Conservation (phyloP, 1,284 basidiomycete species). For the Mycosarcoma maydis region DNA sequence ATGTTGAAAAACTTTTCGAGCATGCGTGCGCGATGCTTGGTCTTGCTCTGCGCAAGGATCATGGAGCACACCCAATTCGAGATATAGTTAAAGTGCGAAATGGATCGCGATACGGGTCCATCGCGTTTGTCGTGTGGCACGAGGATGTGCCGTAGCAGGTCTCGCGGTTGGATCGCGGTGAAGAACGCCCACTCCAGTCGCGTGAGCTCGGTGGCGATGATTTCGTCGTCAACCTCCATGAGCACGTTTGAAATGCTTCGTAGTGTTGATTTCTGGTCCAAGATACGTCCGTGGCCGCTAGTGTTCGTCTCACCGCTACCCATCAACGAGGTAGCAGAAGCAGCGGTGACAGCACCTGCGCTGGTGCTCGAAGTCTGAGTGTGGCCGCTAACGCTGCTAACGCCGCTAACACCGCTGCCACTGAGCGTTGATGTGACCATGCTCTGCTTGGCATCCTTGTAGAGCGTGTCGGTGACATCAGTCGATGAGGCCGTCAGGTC, state of each 20-base stretch:
- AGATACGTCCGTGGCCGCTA: constrained; percentile 1
- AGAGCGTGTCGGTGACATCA: constrained; percentile 7
- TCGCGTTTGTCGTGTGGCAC: constrained; percentile 49
- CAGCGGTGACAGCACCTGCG: neutral
- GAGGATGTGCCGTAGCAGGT: constrained; percentile 59
- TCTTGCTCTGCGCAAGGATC: constrained; percentile 58
- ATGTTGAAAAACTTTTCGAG: constrained; percentile 62
- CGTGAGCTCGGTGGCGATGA: constrained; percentile 57
- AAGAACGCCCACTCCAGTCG: constrained; percentile 59
- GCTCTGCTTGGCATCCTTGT: constrained; percentile 12
- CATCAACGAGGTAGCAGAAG: constrained; percentile 10
- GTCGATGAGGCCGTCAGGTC: constrained; percentile 39
- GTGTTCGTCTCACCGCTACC: constrained; percentile 5
- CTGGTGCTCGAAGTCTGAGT: neutral
- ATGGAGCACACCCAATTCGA: constrained; percentile 61
- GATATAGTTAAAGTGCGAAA: constrained; percentile 63
- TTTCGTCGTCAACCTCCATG: constrained; percentile 51
- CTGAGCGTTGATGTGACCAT: neutral
- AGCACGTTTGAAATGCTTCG: constrained; percentile 55
- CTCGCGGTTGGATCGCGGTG: constrained; percentile 54
- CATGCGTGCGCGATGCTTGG: constrained; percentile 56
- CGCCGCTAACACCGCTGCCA: constrained; percentile 7
- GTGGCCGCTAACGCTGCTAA: constrained; percentile 1
- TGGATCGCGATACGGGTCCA: constrained; percentile 54
- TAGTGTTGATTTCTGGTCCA: constrained; percentile 46